Evolutionary conservation across 73 alveolate genomes (phyloP), one percentile per base, ranked within the genome.

Genomic region (Chromera velia): DNA sequence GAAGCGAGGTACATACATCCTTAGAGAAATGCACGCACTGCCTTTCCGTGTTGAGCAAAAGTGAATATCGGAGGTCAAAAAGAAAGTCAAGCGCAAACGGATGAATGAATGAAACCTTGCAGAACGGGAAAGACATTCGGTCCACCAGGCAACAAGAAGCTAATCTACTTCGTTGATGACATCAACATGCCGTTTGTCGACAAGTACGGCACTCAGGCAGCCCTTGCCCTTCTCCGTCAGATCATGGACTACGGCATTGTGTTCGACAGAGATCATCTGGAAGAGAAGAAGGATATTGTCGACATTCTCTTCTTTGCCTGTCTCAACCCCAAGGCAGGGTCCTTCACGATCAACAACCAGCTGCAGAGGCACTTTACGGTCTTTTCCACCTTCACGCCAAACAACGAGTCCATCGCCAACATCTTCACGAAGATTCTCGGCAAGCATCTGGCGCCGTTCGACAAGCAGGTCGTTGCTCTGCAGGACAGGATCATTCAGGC

Each of bases 111-210:
- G n/a, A n/a, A n/a, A n/a, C n/a, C n/a, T n/a, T n/a, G n/a, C 94
- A 92, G 95, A 87, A 88, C 96, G 49, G 98, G 99, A 74, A 91
- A 92, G 73, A 91, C 91, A 79, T 96, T 76, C 83, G 99, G 99
- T 40, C 98, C 99, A 72, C 98, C 98, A 68, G 97, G 98, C 75
- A 93, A 93, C 85, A 97, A 96, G 74, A 90, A 87, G 71, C 88
- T 96, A 71, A 96, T 97, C 85, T 97, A 90, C 89, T 97, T 97
- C 96, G 92, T 97, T 83, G 99, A 97, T 87, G 99, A 97, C 80
- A 75, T 97, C 85, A 97, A 97, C 90, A 97, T 97, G 99, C 99
- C 99, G n/a, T 93, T 91, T 72, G 98, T 97, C 33, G 99, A 97
- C 85, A 95, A 91, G 72, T 97, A 94, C 81, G 99, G 98, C 89